phyloP scores from a whole-genome alignment of 2,329 filamentous ascomycete species.

The Ophiostoma ulmi region DNA sequence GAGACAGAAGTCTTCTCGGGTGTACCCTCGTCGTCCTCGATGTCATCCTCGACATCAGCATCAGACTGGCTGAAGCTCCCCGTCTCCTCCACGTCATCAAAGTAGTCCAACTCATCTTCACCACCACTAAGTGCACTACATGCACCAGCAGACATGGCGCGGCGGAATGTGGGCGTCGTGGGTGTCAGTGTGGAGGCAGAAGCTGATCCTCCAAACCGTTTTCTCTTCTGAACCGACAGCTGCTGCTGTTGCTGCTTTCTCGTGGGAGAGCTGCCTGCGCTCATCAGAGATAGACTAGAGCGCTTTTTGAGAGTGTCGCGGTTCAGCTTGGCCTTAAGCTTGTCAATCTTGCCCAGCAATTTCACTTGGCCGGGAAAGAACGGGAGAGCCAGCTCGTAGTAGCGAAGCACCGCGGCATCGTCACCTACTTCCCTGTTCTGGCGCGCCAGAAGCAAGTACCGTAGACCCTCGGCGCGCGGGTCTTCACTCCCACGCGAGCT shows the following conservation, averaged over 20 bases:
- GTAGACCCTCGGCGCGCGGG: constrained; percentile 71
- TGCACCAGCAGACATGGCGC: constrained; percentile 26
- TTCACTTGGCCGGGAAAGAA: constrained; percentile 85
- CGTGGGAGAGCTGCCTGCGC: not conserved
- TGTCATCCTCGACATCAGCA: constrained; percentile 41
- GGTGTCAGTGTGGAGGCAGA: not conserved
- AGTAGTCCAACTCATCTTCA: constrained; percentile 24
- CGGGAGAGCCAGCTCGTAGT: constrained; percentile 79
- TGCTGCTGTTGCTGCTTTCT: constrained; percentile 16
- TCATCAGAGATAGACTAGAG: not conserved
- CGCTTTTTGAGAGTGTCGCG: constrained; percentile 23
- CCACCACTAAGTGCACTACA: not conserved
- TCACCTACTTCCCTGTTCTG: constrained; percentile 84
- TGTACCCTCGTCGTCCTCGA: constrained; percentile 38
- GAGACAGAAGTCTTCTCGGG: constrained; percentile 23
- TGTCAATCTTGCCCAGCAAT: constrained; percentile 63
- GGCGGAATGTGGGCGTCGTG: constrained; percentile 38
- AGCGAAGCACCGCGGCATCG: constrained; percentile 68
- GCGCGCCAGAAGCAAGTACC: constrained; percentile 82
- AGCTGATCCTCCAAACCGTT: constrained; percentile 10
- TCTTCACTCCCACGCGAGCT: constrained; percentile 50
- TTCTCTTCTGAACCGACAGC: constrained; percentile 20
- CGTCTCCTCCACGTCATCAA: constrained; percentile 37
- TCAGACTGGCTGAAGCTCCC: constrained; percentile 25
- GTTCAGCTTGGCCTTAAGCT: constrained; percentile 51